Conservation (phyloP, 495 filamentous ascomycete species). For the Lasiosphaeriaceae sp. region DNA sequence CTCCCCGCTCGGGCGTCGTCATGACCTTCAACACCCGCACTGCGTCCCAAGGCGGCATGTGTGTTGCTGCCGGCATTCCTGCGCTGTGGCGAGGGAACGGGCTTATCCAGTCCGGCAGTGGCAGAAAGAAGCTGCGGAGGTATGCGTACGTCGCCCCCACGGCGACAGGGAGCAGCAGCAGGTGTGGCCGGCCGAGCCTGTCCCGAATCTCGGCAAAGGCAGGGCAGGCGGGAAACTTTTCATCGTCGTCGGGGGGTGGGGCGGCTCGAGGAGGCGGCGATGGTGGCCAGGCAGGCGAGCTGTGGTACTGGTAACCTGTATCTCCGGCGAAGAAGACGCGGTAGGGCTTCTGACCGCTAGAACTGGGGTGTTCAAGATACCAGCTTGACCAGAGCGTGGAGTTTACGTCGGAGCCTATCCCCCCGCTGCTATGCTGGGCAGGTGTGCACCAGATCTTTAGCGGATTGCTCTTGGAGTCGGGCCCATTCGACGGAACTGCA, state of each 20-base stretch:
- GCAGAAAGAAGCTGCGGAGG: slow-evolving; percentile 21
- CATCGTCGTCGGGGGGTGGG: slow-evolving; percentile 1
- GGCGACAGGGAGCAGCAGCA: slow-evolving; percentile 25
- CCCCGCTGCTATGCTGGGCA: slow-evolving; percentile 44
- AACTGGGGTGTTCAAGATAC: slow-evolving; percentile 32
- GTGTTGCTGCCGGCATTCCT: slow-evolving; percentile 23
- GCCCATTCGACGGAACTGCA: neutral
- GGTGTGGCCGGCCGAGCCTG: slow-evolving; percentile 18
- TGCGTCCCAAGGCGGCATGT: slow-evolving; percentile 35
- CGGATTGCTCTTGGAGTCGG: slow-evolving; percentile 11
- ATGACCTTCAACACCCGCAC: slow-evolving; percentile 26
- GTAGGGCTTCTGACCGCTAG: neutral
- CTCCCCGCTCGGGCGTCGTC: neutral
- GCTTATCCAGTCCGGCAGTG: slow-evolving; percentile 23
- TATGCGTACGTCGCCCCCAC: slow-evolving; percentile 29
- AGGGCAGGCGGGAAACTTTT: slow-evolving; percentile 22
- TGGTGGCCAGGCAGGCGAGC: slow-evolving; percentile 22
- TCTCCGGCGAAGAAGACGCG: slow-evolving; percentile 30
- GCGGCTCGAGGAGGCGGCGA: no score
- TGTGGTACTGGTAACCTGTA: slow-evolving; percentile 31
- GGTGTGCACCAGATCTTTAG: slow-evolving; percentile 38
- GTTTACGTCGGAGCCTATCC: slow-evolving; percentile 25
- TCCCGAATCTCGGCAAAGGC: slow-evolving; percentile 22
- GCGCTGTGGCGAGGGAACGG: slow-evolving; percentile 23
- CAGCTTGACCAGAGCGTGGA: slow-evolving; percentile 52